phyloP scores from a whole-genome alignment of 2,329 filamentous ascomycete genomes.

The Trichoderma sp. region DNA sequence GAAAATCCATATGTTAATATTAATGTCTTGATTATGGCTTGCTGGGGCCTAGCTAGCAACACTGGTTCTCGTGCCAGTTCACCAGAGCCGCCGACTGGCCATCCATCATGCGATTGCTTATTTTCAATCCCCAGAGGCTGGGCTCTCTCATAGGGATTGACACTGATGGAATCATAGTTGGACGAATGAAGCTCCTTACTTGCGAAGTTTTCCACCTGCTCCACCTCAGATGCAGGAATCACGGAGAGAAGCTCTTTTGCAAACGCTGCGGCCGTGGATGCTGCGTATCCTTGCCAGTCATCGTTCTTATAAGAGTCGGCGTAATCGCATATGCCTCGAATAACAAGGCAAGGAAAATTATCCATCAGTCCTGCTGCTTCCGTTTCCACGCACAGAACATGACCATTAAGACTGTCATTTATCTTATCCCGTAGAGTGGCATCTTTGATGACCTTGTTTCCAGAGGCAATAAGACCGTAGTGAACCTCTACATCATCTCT shows the following conservation, averaged over 20 bases:
- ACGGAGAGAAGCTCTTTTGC: slow-evolving; percentile 32
- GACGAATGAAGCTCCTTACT: not conserved
- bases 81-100: not conserved
- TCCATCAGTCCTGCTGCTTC: slow-evolving; percentile 38
- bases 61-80: not conserved
- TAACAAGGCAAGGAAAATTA: slow-evolving; percentile 40
- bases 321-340: slow-evolving; percentile 49
- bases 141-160: not conserved
- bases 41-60: not conserved
- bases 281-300: slow-evolving; percentile 43
- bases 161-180: not conserved
- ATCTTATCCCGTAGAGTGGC: slow-evolving; percentile 38
- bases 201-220: not conserved
- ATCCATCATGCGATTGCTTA: not conserved
- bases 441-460: slow-evolving; percentile 44
- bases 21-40: not conserved
- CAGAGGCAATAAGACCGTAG: slow-evolving; percentile 38
- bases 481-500: slow-evolving; percentile 22
- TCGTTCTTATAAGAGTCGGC: slow-evolving; percentile 47
- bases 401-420: slow-evolving; percentile 22
- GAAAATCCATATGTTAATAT: not conserved
- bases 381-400: slow-evolving; percentile 39
- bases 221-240: not conserved
- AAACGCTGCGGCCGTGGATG: slow-evolving; percentile 40
- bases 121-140: no score